Conservation (phyloP, 2,329 filamentous ascomycete genomes). For the Venturia nashicola region DNA sequence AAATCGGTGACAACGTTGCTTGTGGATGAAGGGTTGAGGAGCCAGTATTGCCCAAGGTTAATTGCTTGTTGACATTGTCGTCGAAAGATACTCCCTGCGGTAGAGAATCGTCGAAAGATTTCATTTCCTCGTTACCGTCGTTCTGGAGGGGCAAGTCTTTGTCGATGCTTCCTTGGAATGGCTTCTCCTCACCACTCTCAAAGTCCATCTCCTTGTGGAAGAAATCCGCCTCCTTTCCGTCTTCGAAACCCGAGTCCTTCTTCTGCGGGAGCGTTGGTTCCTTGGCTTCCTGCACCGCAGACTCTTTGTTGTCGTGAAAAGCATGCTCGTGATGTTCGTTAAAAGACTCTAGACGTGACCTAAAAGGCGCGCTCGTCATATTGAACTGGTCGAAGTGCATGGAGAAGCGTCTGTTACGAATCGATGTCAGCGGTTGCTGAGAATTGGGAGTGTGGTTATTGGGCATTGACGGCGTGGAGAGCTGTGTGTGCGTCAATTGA, state of each 20-base stretch:
- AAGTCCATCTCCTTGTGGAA: not conserved
- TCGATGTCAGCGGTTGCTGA: not conserved
- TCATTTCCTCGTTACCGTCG: not conserved
- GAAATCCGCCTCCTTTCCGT: not conserved
- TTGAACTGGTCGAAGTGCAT: slow-evolving; percentile 1
- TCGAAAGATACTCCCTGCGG: not conserved
- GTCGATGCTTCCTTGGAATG: not conserved
- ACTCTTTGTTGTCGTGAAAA: not conserved
- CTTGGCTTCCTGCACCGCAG: not conserved
- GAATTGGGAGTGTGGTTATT: slow-evolving; percentile 3
- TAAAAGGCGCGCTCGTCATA: not conserved
- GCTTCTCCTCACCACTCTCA: not conserved
- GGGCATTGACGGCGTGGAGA: slow-evolving; percentile 3
- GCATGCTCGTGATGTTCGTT: not conserved
- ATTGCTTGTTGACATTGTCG: not conserved
- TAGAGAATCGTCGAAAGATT: not conserved
- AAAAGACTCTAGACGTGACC: slow-evolving; percentile 2
- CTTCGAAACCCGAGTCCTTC: not conserved
- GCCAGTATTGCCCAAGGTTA: not conserved
- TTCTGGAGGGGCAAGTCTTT: not conserved
- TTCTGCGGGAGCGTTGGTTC: not conserved
- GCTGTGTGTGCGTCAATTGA: slow-evolving; percentile 5
- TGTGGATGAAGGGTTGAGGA: not conserved
- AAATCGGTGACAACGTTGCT: not conserved
- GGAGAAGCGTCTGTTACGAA: not conserved